A percentile compares a stretch with the other conserved stretches of the same genome.
Conservation (phyloP, 1,284 basidiomycete genomes). For the Mycena citricolor region DNA sequence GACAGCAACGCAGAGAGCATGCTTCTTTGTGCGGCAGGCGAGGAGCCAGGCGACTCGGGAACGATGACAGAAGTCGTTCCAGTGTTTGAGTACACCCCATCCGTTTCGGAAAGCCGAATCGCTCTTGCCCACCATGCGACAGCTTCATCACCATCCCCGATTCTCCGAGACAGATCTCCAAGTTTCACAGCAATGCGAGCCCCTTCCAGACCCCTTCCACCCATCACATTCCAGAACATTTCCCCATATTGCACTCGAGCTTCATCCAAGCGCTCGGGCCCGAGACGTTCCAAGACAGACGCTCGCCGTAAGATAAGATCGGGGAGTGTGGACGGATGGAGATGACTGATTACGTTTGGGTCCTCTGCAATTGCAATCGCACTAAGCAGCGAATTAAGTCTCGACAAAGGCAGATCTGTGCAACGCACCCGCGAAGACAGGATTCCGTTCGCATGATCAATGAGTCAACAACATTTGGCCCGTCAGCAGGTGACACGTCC, state of each 20-base stretch:
- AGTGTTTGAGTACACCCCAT: slow-evolving; percentile 25
- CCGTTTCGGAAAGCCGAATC: slow-evolving; percentile 47
- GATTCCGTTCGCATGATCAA: slow-evolving; percentile 10
- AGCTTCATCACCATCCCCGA: slow-evolving; percentile 54
- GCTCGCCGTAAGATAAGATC: slow-evolving; percentile 67
- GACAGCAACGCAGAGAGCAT: slow-evolving; percentile 67
- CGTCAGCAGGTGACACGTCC: slow-evolving; percentile 1
- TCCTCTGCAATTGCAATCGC: slow-evolving; percentile 50
- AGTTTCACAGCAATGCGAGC: slow-evolving; percentile 65
- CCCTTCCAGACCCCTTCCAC: slow-evolving; percentile 42
- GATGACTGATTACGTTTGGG: slow-evolving; percentile 33
- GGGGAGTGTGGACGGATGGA: slow-evolving; percentile 53
- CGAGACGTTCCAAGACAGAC: slow-evolving; percentile 67
- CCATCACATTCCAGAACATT: slow-evolving; percentile 53
- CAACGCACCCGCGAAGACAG: slow-evolving; percentile 18
- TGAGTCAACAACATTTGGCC: slow-evolving; percentile 12
- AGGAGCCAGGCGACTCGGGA: slow-evolving; percentile 47
- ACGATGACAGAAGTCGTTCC: slow-evolving; percentile 30
- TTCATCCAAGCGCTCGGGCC: slow-evolving; percentile 55
- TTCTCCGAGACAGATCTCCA: slow-evolving; percentile 58
- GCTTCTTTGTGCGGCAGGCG: slow-evolving; percentile 69
- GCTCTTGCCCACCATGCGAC: slow-evolving; percentile 66
- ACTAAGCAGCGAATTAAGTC: slow-evolving; percentile 46
- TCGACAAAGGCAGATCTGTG: too few species aligned
- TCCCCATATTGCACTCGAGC: slow-evolving; percentile 66